These are phyloP conservation scores for Mediolabrus comicus DNA, from an alignment of 108 stramenopile species.

Conservation along the genomic window DNA sequence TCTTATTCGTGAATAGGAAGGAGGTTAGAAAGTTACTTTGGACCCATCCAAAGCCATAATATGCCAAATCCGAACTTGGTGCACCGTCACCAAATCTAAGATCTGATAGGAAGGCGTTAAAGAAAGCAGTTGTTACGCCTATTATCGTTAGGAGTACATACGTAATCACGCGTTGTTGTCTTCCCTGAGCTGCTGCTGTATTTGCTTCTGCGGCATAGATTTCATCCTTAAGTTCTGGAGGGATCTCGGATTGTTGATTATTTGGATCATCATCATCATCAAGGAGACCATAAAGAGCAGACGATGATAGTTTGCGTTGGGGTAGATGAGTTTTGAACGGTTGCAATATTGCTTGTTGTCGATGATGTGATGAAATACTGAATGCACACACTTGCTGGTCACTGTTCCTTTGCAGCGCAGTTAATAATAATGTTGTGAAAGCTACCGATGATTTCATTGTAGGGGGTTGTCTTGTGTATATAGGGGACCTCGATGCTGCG, in stretches of 20 bases:
- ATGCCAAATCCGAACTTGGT: slow-evolving; percentile 32
- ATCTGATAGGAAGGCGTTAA: slow-evolving; percentile 76
- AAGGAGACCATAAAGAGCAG: slow-evolving; percentile 10
- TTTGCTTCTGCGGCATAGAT: slow-evolving; percentile 81
- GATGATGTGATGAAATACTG: background rate
- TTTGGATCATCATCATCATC: slow-evolving; percentile 1
- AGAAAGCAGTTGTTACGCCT: slow-evolving; percentile 45
- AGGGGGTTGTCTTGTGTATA: background rate
- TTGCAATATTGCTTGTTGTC: background rate
- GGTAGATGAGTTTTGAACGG: background rate
- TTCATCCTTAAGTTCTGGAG: slow-evolving; percentile 60
- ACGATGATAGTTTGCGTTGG: background rate
- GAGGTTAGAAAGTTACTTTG: slow-evolving; percentile 41
- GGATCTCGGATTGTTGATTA: slow-evolving; percentile 31
- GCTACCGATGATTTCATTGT: background rate
- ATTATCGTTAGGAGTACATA: slow-evolving; percentile 51
- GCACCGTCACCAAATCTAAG: slow-evolving; percentile 51
- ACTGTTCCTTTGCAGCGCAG: background rate
- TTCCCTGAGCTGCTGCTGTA: slow-evolving; percentile 70
- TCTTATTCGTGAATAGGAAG: slow-evolving; percentile 74
- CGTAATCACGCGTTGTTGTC: slow-evolving; percentile 55
- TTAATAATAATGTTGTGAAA: background rate
- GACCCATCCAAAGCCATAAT: slow-evolving; percentile 80
- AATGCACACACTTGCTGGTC: background rate
- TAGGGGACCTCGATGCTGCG: no score